phyloP scores from a whole-genome alignment of 805 yeast species.

The Saturnispora silvae region DNA sequence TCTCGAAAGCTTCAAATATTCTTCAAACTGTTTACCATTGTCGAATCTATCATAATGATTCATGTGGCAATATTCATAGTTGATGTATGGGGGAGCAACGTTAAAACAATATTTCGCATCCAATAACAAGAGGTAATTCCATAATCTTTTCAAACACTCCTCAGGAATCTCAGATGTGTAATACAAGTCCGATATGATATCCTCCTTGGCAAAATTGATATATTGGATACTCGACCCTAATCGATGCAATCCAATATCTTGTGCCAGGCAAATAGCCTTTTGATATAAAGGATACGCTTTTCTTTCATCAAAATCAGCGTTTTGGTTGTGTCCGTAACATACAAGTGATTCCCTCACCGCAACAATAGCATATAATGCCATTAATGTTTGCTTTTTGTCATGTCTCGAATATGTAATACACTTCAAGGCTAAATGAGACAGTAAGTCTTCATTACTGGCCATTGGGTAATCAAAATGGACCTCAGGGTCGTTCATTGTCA shows the following conservation, averaged over 20 bases:
- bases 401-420: constrained; percentile 2
- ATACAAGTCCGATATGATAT: background rate
- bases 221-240: background rate
- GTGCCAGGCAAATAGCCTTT: constrained; percentile 1
- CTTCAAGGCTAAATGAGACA: constrained; percentile 5
- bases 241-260: constrained; percentile 5
- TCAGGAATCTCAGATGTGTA: constrained; percentile 9
- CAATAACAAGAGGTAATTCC: constrained; percentile 12
- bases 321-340: constrained; percentile 2
- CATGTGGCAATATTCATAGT: constrained; percentile 11
- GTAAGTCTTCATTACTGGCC: background rate
- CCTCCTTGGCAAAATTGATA: constrained; percentile 1
- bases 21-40: background rate
- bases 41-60: constrained; percentile 2
- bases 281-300: constrained; percentile 10
- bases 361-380: constrained; percentile 9
- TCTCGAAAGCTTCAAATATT: background rate
- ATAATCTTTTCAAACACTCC: constrained; percentile 7
- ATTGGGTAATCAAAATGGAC: background rate
- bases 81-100: constrained; percentile 10
- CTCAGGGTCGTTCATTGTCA: background rate
- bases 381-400: constrained; percentile 5
- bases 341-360: constrained; percentile 3
- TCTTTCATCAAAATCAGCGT: background rate
- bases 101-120: constrained; percentile 12